Percentiles rank a stretch among this genome's conserved stretches.
Evolutionary conservation across 495 filamentous ascomycete species (phyloP).

Genomic region (Physcia stellaris): DNA sequence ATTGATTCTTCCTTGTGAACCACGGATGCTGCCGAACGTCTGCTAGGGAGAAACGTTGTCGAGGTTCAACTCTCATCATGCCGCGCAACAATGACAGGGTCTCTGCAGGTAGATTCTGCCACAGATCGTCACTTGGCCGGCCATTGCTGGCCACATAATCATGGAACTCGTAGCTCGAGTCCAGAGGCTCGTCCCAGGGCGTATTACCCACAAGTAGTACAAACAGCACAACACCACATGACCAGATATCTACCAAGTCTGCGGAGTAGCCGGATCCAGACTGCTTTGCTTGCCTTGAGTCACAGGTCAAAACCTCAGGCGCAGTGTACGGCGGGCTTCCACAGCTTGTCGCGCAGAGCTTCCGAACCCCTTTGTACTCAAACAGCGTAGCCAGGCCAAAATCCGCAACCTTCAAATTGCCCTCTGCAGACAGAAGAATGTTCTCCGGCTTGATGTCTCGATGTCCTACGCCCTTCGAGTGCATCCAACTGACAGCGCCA

Average conservation of each 20-base stretch:
- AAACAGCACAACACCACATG: slow-evolving; percentile 90
- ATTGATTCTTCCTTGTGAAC: slow-evolving; percentile 75
- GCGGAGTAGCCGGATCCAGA: slow-evolving; percentile 56
- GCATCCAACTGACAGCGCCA: slow-evolving; percentile 84
- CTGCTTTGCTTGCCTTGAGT: slow-evolving; percentile 32
- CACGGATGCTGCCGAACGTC: slow-evolving; percentile 89
- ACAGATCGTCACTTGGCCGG: slow-evolving; percentile 70
- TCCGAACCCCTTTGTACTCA: slow-evolving; percentile 66
- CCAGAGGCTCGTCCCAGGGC: slow-evolving; percentile 89
- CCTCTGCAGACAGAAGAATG: slow-evolving; percentile 65
- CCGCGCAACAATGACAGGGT: slow-evolving; percentile 78
- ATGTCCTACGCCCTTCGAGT: slow-evolving; percentile 80
- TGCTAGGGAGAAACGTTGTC: slow-evolving; percentile 66
- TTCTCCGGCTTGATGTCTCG: slow-evolving; percentile 89
- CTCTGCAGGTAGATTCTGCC: slow-evolving; percentile 64
- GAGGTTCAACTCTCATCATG: slow-evolving; percentile 77
- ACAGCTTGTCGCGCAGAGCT: slow-evolving; percentile 75
- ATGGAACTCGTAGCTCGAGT: slow-evolving; percentile 64
- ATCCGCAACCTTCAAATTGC: slow-evolving; percentile 90
- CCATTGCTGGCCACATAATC: slow-evolving; percentile 73
- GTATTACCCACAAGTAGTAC: slow-evolving; percentile 93
- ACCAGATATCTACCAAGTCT: slow-evolving; percentile 89
- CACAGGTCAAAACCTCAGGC: slow-evolving; percentile 64
- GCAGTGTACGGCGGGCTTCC: slow-evolving; percentile 96
- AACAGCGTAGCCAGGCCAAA: slow-evolving; percentile 95